Percentiles rank a stretch among this genome's conserved stretches.
Conservation (phyloP, 2,329 filamentous ascomycete species). For the Clonostachys solani region DNA sequence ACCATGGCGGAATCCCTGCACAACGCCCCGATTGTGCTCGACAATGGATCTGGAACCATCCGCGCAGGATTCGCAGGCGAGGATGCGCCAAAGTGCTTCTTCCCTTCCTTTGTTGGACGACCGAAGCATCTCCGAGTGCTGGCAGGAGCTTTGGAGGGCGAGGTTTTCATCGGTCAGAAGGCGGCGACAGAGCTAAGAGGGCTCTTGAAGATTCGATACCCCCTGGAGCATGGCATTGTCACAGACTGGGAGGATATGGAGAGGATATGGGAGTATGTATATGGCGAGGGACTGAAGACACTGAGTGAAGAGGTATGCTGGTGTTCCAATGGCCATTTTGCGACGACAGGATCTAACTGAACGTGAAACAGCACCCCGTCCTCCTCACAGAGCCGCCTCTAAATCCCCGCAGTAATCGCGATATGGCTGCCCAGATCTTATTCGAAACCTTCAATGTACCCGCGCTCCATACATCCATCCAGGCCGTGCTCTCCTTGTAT, state of each 20-base stretch:
- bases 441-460: slow-evolving; percentile 99
- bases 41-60: slow-evolving; percentile 98
- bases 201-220: slow-evolving; percentile 91
- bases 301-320: slow-evolving; percentile 81
- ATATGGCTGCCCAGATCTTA: slow-evolving; percentile 93
- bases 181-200: slow-evolving; percentile 85
- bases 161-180: slow-evolving; percentile 93
- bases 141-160: slow-evolving; percentile 93
- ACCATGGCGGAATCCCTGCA: slow-evolving; percentile 66
- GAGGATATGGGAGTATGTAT: slow-evolving; percentile 98
- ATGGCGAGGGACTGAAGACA: slow-evolving; percentile 92
- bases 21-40: slow-evolving; percentile 97
- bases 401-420: slow-evolving; percentile 92
- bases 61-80: slow-evolving; percentile 95
- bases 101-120: slow-evolving; percentile 93
- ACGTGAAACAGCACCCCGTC: slow-evolving; percentile 70
- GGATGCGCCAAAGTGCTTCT: slow-evolving; percentile 93
- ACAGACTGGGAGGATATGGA: slow-evolving; percentile 99
- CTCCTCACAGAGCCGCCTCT: slow-evolving; percentile 93
- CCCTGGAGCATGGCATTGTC: slow-evolving; percentile 94
- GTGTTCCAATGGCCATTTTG: background rate
- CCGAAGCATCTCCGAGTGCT: slow-evolving; percentile 94
- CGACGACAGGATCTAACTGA: slow-evolving; percentile 8
- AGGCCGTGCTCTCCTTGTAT: slow-evolving; percentile 93
- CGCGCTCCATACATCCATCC: slow-evolving; percentile 92